These are phyloP conservation scores for Tagetes erecta DNA, from an alignment of 129 eudicot genomes.

Conservation along the genomic window DNA sequence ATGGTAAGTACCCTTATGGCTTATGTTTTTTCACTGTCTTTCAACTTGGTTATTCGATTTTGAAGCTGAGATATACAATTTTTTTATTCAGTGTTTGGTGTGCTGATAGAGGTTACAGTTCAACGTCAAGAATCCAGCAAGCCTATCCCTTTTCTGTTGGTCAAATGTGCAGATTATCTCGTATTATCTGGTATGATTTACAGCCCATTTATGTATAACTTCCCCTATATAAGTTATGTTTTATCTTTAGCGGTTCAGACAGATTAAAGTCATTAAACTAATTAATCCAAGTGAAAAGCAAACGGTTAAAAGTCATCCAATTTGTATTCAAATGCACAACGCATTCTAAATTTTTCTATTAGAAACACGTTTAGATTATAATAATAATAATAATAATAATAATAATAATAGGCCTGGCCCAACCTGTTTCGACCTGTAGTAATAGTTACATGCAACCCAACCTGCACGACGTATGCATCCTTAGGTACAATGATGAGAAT, in stretches of 20 bases:
- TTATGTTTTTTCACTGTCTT: slow-evolving; percentile 12
- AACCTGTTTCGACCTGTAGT: neutral
- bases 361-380: neutral
- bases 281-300: neutral
- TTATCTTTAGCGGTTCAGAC: neutral
- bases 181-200: slow-evolving; percentile 70
- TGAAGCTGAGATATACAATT: slow-evolving; percentile 22
- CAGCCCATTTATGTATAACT: neutral
- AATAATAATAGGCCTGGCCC: neutral
- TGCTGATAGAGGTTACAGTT: slow-evolving; percentile 75
- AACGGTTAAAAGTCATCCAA: neutral
- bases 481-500: neutral
- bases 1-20: slow-evolving; percentile 54
- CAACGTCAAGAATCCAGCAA: slow-evolving; percentile 76
- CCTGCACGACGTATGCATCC: neutral
- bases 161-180: slow-evolving; percentile 86
- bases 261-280: neutral
- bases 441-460: neutral
- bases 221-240: neutral
- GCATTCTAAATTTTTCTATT: neutral
- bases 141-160: slow-evolving; percentile 69
- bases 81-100: slow-evolving; percentile 72
- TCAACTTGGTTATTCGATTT: neutral
- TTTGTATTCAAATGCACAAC: neutral
- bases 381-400: neutral